Evolutionary conservation across 2,329 filamentous ascomycete genomes (phyloP), one percentile per base, ranked within the genome.

Genomic region (Paraphoma sp.): DNA sequence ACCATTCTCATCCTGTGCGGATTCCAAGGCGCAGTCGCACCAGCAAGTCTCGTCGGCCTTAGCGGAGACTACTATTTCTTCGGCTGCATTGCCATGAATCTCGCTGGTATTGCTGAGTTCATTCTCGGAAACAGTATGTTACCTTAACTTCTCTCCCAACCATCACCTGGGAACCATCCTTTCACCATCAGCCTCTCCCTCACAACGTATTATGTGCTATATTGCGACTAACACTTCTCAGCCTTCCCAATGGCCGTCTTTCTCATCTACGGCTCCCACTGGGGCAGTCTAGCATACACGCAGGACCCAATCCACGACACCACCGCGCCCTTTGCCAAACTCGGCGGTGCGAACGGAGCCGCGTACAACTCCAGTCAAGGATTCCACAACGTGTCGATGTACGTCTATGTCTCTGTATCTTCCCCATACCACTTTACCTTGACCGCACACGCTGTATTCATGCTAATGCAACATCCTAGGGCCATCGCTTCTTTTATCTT

Each of bases 21-120:
- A 4, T 67, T 65, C 16, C 63, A 62, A 33, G 63, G 63, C n/a
- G 59, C 63, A 3, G 47, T 64, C 0, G 60, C 64, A 3, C 64
- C 64, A 6, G 56, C 62, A 17, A 64, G 60, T 53, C 40, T 67
- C 7, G 48, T 65, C 6, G 64, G 64, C 6, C n/a, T 67, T 11
- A 64, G 59, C n/a, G 64, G 59, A 16, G 61, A 65, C 42, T 67
- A 65, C 28, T 67, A 67, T 38, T 67, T 65, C 51, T 65, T 67
- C n/a, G 64, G 64, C 1, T 57, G 54, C 8, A 56, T 67, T 9
- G 64, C 63, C 16, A 64, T 67, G 64, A 59, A 58, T 11, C 9
- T 67, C 6, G 64, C 64, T 6, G 64, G 64, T 23, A 59, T 67
- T 7, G 63, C 63, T 1, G 64, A 67, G 30, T 67, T 67, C 7